Evolutionary conservation across 2,329 filamentous ascomycete species (phyloP).

Genomic region (Paracamarosporium sp.): DNA sequence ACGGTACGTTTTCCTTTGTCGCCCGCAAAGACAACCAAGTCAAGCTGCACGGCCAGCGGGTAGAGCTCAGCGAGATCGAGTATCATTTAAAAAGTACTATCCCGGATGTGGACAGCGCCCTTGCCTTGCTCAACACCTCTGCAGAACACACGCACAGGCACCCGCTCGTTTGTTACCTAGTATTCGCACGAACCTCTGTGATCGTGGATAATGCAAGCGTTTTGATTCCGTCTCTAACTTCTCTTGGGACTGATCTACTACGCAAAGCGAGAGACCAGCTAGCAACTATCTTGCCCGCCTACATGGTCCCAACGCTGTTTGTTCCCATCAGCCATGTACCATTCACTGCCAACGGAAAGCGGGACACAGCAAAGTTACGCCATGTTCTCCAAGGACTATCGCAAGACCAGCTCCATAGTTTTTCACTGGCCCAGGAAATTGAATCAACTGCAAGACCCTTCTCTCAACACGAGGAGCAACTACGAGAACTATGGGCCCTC

Average conservation of each 20-base stretch:
- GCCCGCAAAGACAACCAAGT: constrained; percentile 13
- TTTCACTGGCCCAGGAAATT: neutral
- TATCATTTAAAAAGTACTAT: constrained; percentile 15
- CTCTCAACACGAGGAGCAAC: neutral
- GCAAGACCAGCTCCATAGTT: neutral
- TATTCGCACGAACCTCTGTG: neutral
- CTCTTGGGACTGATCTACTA: neutral
- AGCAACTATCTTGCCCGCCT: neutral
- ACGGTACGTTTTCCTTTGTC: constrained; percentile 1
- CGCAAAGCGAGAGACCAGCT: neutral
- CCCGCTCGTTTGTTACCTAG: neutral
- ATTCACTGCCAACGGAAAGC: neutral
- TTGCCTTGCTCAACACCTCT: neutral
- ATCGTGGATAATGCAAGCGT: neutral
- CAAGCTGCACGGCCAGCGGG: constrained; percentile 19
- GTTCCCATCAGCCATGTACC: neutral
- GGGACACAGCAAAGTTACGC: neutral
- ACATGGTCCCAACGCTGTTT: neutral
- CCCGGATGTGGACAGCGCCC: neutral
- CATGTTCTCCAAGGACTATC: neutral
- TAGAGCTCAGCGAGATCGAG: constrained; percentile 25
- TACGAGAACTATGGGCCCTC: neutral
- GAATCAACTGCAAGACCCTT: neutral
- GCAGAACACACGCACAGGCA: neutral
- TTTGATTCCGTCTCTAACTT: neutral